Evolutionary conservation across 139 green algal species (phyloP), one percentile per base, ranked within the genome.

Genomic region (Deuterostichococcus epilithicus): DNA sequence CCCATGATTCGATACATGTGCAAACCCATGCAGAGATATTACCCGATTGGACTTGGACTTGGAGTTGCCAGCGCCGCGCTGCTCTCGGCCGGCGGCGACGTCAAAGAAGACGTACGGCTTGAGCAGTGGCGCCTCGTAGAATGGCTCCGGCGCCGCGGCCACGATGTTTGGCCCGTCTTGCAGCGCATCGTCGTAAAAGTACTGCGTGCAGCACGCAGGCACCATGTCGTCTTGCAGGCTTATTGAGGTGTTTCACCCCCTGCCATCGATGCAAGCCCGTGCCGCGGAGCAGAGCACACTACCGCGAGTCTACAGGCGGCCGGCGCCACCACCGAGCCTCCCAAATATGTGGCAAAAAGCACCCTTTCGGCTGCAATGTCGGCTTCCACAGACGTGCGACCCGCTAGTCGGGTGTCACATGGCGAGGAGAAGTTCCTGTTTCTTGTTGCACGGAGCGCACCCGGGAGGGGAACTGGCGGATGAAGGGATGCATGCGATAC

Each of bases 401-500:
- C n/a, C n/a, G n/a, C n/a, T n/a, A n/a, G n/a, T n/a, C n/a, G n/a
- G n/a, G n/a, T n/a, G n/a, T n/a, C n/a, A n/a, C n/a, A n/a, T n/a
- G n/a, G n/a, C n/a, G n/a, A n/a, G n/a, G n/a, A n/a, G n/a, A n/a
- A n/a, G 5, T 15, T 38, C 25, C 18, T 39, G 66, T 33, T 3
- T 10, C 5, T 5, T 23, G 32, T 72, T n/a, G 67, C 30, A 47
- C 39, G 39, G 30, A 72, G 58, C 78, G 60, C n/a, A 80, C 74
- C 76, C 84, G 37, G 4, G 86, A 94, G 6, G 93, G 92, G 75
- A 96, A 97, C 66, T 70, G 35, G 44, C 94, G 84, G 73, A 98
- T 97, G 32, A 84, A 75, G 13, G 94, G 94, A 78, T 97, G 91
- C 95, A 98, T 98, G 78, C 95, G 88, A 85, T 97, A 98, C 85